Evolutionary conservation across 176 grass and related monocot species (phyloP), one percentile per base, ranked within the genome.

Genomic region (Alloteropsis semialata): DNA sequence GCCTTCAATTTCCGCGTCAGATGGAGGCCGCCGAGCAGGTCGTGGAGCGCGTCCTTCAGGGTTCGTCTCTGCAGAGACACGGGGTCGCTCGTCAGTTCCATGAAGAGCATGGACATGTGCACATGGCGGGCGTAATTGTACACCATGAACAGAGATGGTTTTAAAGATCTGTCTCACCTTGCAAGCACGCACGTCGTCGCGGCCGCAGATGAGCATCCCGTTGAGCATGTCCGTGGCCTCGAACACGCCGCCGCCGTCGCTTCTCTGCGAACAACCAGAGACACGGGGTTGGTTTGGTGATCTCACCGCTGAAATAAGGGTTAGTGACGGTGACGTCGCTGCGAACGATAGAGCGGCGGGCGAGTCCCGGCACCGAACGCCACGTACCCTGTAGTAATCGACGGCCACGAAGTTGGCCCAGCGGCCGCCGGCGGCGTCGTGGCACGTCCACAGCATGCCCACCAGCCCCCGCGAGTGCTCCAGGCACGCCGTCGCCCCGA

Each of bases 321-420:
- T n/a, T n/a, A n/a, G n/a, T n/a, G n/a, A n/a, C n/a, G n/a, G n/a
- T n/a, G n/a, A n/a, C n/a, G n/a, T n/a, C n/a, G n/a, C n/a, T n/a
- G n/a, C n/a, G n/a, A n/a, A n/a, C n/a, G n/a, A n/a, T n/a, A n/a
- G n/a, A n/a, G n/a, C n/a, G n/a, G n/a, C n/a, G n/a, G n/a, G n/a
- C n/a, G n/a, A n/a, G n/a, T n/a, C n/a, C n/a, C n/a, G n/a, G n/a
- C n/a, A n/a, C n/a, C n/a, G n/a, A n/a, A n/a, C n/a, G n/a, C n/a
- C n/a, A n/a, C 37, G 39, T 32, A 93, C 93, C 93, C 88, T 92
- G 78, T 92, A 95, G 74, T 77, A 90, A 69, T 92, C 88, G 33
- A 95, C 90, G 28, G 93, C 87, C 42, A 95, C 34, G 75, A 95
- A 92, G 65, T 95, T 95, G 12, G 93, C 84, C 88, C 93, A 95